phyloP scores from a whole-genome alignment of 2,329 filamentous ascomycete genomes.

The Stenocarpella maydis region DNA sequence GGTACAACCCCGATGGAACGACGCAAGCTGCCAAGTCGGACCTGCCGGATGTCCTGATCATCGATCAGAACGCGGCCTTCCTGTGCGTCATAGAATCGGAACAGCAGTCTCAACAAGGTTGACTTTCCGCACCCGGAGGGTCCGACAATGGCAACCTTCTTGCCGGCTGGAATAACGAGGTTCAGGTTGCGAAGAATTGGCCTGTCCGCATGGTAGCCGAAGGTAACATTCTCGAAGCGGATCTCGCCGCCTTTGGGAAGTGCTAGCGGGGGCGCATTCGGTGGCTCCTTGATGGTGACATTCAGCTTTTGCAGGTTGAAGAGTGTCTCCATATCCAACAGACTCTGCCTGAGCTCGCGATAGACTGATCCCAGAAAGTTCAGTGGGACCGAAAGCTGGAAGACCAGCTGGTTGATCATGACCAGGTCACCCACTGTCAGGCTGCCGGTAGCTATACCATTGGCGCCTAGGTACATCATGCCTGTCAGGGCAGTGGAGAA shows the following conservation, averaged over 20 bases:
- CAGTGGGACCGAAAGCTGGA: slow-evolving; percentile 94
- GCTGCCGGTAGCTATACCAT: slow-evolving; percentile 82
- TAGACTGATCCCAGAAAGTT: slow-evolving; percentile 99
- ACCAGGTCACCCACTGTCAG: slow-evolving; percentile 95
- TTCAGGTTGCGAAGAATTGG: slow-evolving; percentile 86
- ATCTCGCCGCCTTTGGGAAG: slow-evolving; percentile 86
- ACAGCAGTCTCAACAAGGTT: slow-evolving; percentile 87
- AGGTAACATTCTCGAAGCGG: slow-evolving; percentile 88
- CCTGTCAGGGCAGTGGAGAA: slow-evolving; percentile 92
- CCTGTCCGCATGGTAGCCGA: slow-evolving; percentile 87
- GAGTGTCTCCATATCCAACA: slow-evolving; percentile 97
- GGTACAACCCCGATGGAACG: slow-evolving; percentile 92
- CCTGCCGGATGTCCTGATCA: slow-evolving; percentile 87
- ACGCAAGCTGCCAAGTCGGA: slow-evolving; percentile 83
- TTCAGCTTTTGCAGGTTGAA: slow-evolving; percentile 99
- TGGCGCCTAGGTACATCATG: slow-evolving; percentile 98
- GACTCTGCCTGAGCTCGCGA: slow-evolving; percentile 89
- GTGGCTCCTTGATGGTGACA: slow-evolving; percentile 80
- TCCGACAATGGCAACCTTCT: slow-evolving; percentile 95
- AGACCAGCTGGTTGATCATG: slow-evolving; percentile 98
- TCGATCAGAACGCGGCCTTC: slow-evolving; percentile 88
- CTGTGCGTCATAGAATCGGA: slow-evolving; percentile 93
- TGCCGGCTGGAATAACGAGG: slow-evolving; percentile 91
- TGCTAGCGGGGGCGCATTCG: slow-evolving; percentile 75
- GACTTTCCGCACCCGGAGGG: slow-evolving; percentile 97